Conservation (phyloP, 2,329 filamentous ascomycete genomes). For the Colletotrichum shisoi region DNA sequence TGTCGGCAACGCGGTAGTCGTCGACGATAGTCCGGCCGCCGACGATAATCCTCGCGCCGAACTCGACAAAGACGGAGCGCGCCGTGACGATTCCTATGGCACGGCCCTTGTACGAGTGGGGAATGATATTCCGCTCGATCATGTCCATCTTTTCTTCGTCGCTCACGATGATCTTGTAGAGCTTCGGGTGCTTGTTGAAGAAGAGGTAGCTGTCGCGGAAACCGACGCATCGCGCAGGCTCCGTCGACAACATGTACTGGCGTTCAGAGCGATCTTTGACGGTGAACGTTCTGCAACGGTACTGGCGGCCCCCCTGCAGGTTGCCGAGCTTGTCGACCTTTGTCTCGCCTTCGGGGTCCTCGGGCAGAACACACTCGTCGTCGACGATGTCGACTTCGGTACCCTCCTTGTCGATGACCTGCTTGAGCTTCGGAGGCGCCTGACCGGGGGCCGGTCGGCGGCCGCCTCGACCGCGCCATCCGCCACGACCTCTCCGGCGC, state of each 20-base stretch:
- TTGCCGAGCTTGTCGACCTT: conserved; percentile 93
- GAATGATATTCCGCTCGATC: conserved; percentile 94
- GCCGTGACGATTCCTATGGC: conserved; percentile 97
- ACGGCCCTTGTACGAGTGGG: conserved; percentile 97
- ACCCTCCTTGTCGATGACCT: conserved; percentile 91
- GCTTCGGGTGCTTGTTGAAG: conserved; percentile 95
- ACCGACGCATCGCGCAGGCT: conserved; percentile 93
- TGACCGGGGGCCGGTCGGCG: conserved; percentile 74
- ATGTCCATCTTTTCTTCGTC: conserved; percentile 97
- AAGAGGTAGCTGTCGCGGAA: conserved; percentile 98
- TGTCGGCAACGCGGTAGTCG: conserved; percentile 84
- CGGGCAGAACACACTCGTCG: conserved; percentile 88
- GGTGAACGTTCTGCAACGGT: conserved; percentile 94
- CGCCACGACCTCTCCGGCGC: conserved; percentile 70
- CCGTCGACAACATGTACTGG: conserved; percentile 98
- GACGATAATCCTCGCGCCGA: conserved; percentile 92
- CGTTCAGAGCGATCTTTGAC: conserved; percentile 82
- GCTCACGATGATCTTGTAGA: conserved; percentile 97
- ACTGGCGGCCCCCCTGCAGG: conserved; percentile 84
- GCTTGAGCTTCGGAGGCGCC: conserved; percentile 78
- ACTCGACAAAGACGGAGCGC: conserved; percentile 95
- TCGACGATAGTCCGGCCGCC: conserved; percentile 86
- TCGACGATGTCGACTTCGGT: conserved; percentile 89
- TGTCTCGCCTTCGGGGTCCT: conserved; percentile 85
- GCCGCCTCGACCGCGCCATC: conserved; percentile 73